Conservation (phyloP, 148 eudicot genomes). For the Suaeda aralocaspica region DNA sequence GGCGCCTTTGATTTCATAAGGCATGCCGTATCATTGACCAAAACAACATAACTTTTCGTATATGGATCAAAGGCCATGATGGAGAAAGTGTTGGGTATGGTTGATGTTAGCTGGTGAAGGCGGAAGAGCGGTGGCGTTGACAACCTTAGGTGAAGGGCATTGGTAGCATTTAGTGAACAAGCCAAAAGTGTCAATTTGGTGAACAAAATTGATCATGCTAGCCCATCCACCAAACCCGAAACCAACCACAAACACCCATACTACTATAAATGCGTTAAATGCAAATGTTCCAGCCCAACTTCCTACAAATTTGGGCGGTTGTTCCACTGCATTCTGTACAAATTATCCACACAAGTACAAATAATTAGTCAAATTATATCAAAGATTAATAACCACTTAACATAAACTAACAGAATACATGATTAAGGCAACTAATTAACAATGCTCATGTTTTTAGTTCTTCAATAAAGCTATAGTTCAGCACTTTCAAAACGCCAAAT, state of each 20-base stretch:
- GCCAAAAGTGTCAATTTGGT: slow-evolving; percentile 85
- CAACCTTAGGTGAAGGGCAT: slow-evolving; percentile 44
- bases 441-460: too few relatives aligned
- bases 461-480: too few relatives aligned
- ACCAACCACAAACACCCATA: slow-evolving; percentile 78
- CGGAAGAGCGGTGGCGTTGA: slow-evolving; percentile 47
- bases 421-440: too few relatives aligned
- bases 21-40: neutral
- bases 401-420: neutral
- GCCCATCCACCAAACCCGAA: slow-evolving; percentile 98
- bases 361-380: neutral
- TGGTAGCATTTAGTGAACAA: slow-evolving; percentile 89
- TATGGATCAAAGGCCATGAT: slow-evolving; percentile 35
- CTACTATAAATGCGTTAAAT: slow-evolving; percentile 57
- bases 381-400: too few relatives aligned
- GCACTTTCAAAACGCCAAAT: too few relatives aligned
- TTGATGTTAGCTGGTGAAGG: slow-evolving; percentile 41
- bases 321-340: slow-evolving; percentile 83
- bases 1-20: slow-evolving; percentile 11
- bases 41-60: too few relatives aligned
- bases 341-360: neutral
- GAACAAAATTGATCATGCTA: slow-evolving; percentile 71
- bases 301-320: slow-evolving; percentile 65
- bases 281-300: slow-evolving; percentile 71
- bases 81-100: slow-evolving; percentile 34